Conservation (phyloP, 768 basidiomycete genomes). For the Grammothele lineata region DNA sequence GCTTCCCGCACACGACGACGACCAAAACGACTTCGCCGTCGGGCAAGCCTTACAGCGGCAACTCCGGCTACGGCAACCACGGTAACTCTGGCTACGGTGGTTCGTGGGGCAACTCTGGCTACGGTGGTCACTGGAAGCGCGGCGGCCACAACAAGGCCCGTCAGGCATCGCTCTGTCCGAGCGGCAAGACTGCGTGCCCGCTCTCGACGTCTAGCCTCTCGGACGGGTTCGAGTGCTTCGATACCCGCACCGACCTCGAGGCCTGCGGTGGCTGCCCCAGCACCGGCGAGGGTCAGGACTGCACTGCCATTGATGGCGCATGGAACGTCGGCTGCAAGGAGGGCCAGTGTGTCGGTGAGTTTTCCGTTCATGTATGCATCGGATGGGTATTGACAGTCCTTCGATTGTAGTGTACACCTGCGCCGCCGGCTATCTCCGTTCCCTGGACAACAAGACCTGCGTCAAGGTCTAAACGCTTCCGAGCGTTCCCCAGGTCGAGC, state of each 20-base stretch:
- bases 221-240: constrained; percentile 59
- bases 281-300: constrained; percentile 64
- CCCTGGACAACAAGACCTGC: constrained; percentile 42
- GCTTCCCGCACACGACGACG: constrained; percentile 13
- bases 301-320: constrained; percentile 58
- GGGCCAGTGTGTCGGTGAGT: constrained; percentile 49
- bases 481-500: background rate
- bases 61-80: constrained; percentile 21
- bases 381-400: constrained; percentile 2
- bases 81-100: constrained; percentile 31
- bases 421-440: constrained; percentile 41
- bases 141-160: constrained; percentile 36
- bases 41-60: constrained; percentile 14
- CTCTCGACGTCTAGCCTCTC: constrained; percentile 32
- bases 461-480: constrained; percentile 27
- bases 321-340: constrained; percentile 69
- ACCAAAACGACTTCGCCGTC: constrained; percentile 37
- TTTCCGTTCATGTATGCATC: background rate
- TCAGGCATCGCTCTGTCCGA: constrained; percentile 44
- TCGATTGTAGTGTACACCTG: constrained; percentile 44
- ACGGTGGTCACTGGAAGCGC: constrained; percentile 24
- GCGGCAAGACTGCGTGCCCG: constrained; percentile 53
- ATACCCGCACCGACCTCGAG: constrained; percentile 56
- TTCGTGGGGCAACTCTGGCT: constrained; percentile 10
- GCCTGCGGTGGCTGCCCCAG: constrained; percentile 75